Percentiles rank a stretch among this genome's conserved stretches.
phyloP scores from a whole-genome alignment of 768 basidiomycete genomes.

The Scleroderma bovista region DNA sequence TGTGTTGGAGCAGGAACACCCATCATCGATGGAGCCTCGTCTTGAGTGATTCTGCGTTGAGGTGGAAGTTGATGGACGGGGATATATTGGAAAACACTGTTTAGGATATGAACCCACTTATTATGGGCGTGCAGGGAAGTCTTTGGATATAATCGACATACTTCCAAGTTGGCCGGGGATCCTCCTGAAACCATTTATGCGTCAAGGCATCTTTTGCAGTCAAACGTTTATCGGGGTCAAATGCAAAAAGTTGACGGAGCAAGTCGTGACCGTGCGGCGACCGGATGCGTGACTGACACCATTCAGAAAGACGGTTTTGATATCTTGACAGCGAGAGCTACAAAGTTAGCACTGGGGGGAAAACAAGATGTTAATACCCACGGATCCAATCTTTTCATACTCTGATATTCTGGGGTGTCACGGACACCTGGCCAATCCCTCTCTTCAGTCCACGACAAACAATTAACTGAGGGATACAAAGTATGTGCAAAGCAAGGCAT shows the following conservation, averaged over 20 bases:
- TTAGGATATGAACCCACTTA: neutral
- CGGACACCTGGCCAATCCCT: constrained; percentile 82
- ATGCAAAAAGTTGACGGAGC: constrained; percentile 79
- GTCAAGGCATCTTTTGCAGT: constrained; percentile 76
- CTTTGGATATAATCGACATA: constrained; percentile 34
- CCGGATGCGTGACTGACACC: constrained; percentile 67
- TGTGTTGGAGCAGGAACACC: constrained; percentile 48
- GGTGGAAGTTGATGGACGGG: constrained; percentile 71
- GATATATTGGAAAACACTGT: constrained; percentile 70
- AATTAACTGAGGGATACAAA: neutral
- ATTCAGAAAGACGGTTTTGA: constrained; percentile 58
- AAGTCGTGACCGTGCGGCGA: constrained; percentile 70
- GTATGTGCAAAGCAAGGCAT: constrained; percentile 1
- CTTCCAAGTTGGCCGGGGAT: constrained; percentile 83
- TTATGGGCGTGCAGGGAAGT: neutral
- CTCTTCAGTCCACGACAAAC: constrained; percentile 39
- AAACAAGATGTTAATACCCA: constrained; percentile 30
- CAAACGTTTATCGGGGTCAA: constrained; percentile 84
- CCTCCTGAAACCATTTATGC: constrained; percentile 92
- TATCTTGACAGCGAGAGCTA: constrained; percentile 36
- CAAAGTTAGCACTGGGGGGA: constrained; percentile 1
- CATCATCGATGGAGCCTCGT: constrained; percentile 88
- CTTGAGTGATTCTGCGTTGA: constrained; percentile 83
- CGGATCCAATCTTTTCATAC: constrained; percentile 74
- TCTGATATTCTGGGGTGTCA: constrained; percentile 85